A percentile compares a stretch with the other conserved stretches of the same genome.
These are phyloP conservation scores for Macrotyloma uniflorum DNA, from an alignment of 306 rosid species.

Conservation along the genomic window DNA sequence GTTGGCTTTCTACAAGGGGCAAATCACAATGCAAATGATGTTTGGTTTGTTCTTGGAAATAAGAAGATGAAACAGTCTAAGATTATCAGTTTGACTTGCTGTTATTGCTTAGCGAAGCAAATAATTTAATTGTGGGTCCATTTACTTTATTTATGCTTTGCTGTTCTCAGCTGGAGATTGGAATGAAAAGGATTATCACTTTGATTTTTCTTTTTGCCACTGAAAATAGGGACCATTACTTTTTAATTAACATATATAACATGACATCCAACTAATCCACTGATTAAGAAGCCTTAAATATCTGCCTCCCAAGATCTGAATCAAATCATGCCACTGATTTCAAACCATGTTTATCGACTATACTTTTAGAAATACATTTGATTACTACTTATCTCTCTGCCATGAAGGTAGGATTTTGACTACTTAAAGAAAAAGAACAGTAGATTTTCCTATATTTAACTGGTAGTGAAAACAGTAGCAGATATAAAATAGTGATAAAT, in stretches of 20 bases:
- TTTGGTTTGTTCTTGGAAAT: background rate
- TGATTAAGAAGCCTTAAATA: background rate
- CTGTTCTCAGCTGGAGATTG: conserved; percentile 39
- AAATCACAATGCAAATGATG: background rate
- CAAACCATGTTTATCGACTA: too few relatives aligned
- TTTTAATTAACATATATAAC: background rate
- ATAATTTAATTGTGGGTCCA: conserved; percentile 9
- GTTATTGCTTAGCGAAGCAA: background rate
- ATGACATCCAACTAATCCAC: background rate
- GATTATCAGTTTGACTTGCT: background rate
- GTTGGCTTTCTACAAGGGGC: background rate
- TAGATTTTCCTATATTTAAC: too few relatives aligned
- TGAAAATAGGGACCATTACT: background rate
- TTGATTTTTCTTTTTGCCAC: background rate
- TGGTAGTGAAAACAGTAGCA: too few relatives aligned
- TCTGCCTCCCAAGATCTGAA: too few relatives aligned
- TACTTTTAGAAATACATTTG: too few relatives aligned
- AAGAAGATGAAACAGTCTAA: background rate
- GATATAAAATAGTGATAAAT: too few relatives aligned
- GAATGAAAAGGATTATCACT: background rate
- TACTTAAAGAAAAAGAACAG: too few relatives aligned
- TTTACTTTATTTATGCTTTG: conserved; percentile 33
- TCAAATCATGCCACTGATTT: too few relatives aligned
- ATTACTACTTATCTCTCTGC: too few relatives aligned
- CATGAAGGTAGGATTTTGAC: too few relatives aligned